phyloP scores from a whole-genome alignment of 2,329 filamentous ascomycete genomes.

The Fonsecaea nubica region DNA sequence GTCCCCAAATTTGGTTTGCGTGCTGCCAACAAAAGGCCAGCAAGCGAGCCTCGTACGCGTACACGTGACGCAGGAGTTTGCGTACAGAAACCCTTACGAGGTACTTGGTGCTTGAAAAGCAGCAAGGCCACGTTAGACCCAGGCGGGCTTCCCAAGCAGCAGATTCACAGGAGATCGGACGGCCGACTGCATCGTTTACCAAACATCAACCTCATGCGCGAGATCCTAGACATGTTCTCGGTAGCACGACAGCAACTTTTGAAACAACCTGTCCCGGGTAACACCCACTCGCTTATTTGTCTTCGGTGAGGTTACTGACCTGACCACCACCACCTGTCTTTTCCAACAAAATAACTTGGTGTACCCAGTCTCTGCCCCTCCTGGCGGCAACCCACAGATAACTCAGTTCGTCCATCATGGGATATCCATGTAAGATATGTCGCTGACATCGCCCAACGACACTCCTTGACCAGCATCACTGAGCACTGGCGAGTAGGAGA shows the following conservation, averaged over 20 bases:
- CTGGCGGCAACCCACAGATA: constrained; percentile 4
- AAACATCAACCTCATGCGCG: constrained; percentile 27
- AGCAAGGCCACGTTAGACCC: constrained; percentile 18
- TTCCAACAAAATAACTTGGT: not conserved
- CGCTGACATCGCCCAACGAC: not conserved
- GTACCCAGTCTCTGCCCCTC: constrained; percentile 6
- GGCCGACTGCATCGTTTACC: constrained; percentile 29
- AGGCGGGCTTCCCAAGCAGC: constrained; percentile 15
- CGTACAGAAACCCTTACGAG: no score
- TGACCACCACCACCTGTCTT: not conserved
- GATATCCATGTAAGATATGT: not conserved
- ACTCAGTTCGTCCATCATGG: not conserved
- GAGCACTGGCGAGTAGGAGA: not conserved
- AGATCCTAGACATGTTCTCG: constrained; percentile 5
- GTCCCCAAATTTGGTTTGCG: not conserved
- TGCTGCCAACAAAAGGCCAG: not conserved
- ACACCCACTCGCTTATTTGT: constrained; percentile 2
- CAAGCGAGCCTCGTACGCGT: not conserved
- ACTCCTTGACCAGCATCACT: not conserved
- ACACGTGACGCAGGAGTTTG: constrained; percentile 4
- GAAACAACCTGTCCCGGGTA: constrained; percentile 10
- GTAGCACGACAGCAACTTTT: constrained; percentile 29
- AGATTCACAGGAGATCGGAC: constrained; percentile 23
- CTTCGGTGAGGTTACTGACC: not conserved
- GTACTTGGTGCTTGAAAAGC: constrained; percentile 2